Conservation (phyloP, 1,139 yeast genomes). For the Candida labiduridarum region DNA sequence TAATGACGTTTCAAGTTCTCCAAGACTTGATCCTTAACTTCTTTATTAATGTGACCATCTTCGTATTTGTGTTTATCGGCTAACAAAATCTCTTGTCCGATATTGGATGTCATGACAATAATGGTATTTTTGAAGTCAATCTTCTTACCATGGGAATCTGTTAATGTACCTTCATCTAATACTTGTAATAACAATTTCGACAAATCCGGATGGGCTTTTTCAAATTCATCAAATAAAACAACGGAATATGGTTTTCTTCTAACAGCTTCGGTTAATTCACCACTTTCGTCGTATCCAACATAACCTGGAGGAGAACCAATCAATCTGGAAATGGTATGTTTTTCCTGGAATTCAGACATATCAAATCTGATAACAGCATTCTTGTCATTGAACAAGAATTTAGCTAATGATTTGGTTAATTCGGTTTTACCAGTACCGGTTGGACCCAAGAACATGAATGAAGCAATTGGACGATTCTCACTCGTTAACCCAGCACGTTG, state of each 20-base stretch:
- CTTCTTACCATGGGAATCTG: slow-evolving; percentile 93
- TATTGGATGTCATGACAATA: slow-evolving; percentile 95
- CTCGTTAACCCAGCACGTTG: slow-evolving; percentile 96
- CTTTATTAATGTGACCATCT: slow-evolving; percentile 50
- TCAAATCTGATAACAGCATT: slow-evolving; percentile 86
- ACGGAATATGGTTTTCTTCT: slow-evolving; percentile 94
- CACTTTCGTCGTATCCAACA: slow-evolving; percentile 94
- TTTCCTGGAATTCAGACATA: slow-evolving; percentile 97
- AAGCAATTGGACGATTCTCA: slow-evolving; percentile 92
- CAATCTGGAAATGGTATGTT: slow-evolving; percentile 83
- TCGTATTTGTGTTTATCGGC: slow-evolving; percentile 52
- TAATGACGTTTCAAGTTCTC: slow-evolving; percentile 71
- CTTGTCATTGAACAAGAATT: slow-evolving; percentile 87
- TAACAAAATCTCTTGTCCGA: slow-evolving; percentile 87
- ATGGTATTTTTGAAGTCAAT: slow-evolving; percentile 93
- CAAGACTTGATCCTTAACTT: slow-evolving; percentile 57
- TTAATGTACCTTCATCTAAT: slow-evolving; percentile 89
- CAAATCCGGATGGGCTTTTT: slow-evolving; percentile 94
- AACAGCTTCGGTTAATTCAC: slow-evolving; percentile 94
- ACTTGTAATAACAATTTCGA: slow-evolving; percentile 88
- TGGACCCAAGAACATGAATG: slow-evolving; percentile 95
- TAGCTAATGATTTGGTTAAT: slow-evolving; percentile 87
- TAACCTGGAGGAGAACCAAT: slow-evolving; percentile 99
- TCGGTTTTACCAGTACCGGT: slow-evolving; percentile 99
- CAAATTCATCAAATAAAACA: slow-evolving; percentile 92